A percentile compares a stretch with the other conserved stretches of the same genome.
Conservation (phyloP, 768 basidiomycete species). For the Leccinum fibrillosum region DNA sequence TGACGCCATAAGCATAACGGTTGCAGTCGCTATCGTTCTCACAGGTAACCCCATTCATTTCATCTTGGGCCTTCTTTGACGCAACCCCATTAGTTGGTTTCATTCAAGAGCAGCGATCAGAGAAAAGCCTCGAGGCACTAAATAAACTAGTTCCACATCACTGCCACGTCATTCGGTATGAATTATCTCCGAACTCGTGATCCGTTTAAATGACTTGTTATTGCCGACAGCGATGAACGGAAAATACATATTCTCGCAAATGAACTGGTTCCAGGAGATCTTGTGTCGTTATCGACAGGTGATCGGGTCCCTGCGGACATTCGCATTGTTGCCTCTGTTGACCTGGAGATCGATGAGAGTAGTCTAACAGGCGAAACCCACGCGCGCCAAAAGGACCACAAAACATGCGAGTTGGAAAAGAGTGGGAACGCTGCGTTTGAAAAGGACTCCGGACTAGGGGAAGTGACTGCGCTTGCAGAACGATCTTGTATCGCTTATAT, state of each 20-base stretch:
- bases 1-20: constrained; percentile 89
- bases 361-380: constrained; percentile 92
- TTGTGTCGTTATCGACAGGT: constrained; percentile 85
- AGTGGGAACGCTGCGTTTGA: constrained; percentile 9
- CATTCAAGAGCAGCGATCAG: constrained; percentile 91
- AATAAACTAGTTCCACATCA: constrained; percentile 98
- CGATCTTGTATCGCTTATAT: constrained; percentile 88
- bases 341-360: constrained; percentile 93
- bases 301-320: constrained; percentile 95
- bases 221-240: constrained; percentile 43
- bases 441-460: constrained; percentile 34
- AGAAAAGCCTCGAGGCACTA: constrained; percentile 89
- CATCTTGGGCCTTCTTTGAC: neutral
- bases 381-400: constrained; percentile 64
- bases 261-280: constrained; percentile 93
- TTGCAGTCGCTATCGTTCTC: constrained; percentile 89
- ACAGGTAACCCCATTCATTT: constrained; percentile 58
- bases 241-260: constrained; percentile 84
- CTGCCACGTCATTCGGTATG: constrained; percentile 78
- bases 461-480: constrained; percentile 68
- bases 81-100: constrained; percentile 65
- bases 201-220: neutral
- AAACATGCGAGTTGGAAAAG: constrained; percentile 49
- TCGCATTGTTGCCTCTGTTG: constrained; percentile 74
- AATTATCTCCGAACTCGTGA: neutral